A percentile compares a stretch with the other conserved stretches of the same genome.
phyloP scores from a whole-genome alignment of 371 early-diverging fungal genomes.

The Actinomortierella wolfii region DNA sequence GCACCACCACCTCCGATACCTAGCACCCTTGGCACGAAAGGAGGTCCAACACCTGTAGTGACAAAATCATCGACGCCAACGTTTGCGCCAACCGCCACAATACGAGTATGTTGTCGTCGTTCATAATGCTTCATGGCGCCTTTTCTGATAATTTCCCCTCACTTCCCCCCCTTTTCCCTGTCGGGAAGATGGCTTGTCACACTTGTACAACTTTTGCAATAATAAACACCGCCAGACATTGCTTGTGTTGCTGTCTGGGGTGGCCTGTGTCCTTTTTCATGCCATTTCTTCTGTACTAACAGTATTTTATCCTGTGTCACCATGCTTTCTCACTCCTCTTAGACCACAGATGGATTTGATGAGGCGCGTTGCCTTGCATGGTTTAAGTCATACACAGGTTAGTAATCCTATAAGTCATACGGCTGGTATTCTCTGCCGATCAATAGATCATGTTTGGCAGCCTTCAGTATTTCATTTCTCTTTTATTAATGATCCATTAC shows the following conservation, averaged over 20 bases:
- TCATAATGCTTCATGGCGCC: not conserved
- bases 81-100: slow-evolving; percentile 3
- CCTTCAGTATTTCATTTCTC: not conserved
- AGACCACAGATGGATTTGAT: too few species aligned
- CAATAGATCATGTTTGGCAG: slow-evolving; percentile 1
- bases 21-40: too few species aligned
- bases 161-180: not conserved
- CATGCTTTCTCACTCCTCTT: not conserved
- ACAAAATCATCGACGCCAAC: slow-evolving; percentile 6
- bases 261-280: too few species aligned
- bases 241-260: too few species aligned
- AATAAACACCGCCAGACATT: too few species aligned
- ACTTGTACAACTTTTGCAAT: too few species aligned
- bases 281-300: slow-evolving; percentile 8
- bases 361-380: slow-evolving; percentile 13
- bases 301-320: not conserved
- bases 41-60: slow-evolving; percentile 6
- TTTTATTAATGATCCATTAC: too few species aligned
- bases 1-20: slow-evolving; percentile 3
- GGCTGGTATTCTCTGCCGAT: not conserved
- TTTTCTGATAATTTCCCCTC: not conserved
- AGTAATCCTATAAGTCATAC: too few species aligned
- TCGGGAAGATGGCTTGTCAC: too few species aligned
- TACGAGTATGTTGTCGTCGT: slow-evolving; percentile 3
- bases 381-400: slow-evolving; percentile 41